Percentiles rank a stretch among this genome's conserved stretches.
Conservation (phyloP, 306 rosid species). For the Prosopis cineraria region DNA sequence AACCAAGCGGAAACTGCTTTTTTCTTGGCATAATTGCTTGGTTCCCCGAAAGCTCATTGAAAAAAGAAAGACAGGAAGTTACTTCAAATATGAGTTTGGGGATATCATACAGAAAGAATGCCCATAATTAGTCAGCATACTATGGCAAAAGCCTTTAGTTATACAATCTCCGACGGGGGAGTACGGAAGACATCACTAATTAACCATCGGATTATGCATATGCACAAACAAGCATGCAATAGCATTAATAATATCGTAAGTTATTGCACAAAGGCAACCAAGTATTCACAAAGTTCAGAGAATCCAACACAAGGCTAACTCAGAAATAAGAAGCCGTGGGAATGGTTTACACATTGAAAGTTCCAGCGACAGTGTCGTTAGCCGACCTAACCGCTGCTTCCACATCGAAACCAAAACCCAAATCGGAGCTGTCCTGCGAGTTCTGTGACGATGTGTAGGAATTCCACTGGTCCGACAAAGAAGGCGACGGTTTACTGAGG, state of each 20-base stretch:
- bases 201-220: neutral
- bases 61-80: neutral
- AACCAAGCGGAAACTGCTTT: neutral
- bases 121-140: neutral
- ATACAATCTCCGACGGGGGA: neutral
- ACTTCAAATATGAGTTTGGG: neutral
- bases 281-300: neutral
- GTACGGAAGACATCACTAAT: neutral
- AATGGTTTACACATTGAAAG: constrained; percentile 77
- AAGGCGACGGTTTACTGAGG: constrained; percentile 55
- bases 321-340: constrained; percentile 1
- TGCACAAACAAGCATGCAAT: neutral
- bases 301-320: neutral
- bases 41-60: neutral
- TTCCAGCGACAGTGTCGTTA: constrained; percentile 88
- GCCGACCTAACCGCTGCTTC: constrained; percentile 97
- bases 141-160: neutral
- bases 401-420: constrained; percentile 73
- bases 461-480: constrained; percentile 88
- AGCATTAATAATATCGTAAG: neutral
- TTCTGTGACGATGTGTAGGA: constrained; percentile 73
- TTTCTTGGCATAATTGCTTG: neutral
- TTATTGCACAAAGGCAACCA: neutral
- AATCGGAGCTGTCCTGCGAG: constrained; percentile 47
- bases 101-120: neutral